Conservation (phyloP, 2,329 filamentous ascomycete species). For the Albifimbria verrucaria region DNA sequence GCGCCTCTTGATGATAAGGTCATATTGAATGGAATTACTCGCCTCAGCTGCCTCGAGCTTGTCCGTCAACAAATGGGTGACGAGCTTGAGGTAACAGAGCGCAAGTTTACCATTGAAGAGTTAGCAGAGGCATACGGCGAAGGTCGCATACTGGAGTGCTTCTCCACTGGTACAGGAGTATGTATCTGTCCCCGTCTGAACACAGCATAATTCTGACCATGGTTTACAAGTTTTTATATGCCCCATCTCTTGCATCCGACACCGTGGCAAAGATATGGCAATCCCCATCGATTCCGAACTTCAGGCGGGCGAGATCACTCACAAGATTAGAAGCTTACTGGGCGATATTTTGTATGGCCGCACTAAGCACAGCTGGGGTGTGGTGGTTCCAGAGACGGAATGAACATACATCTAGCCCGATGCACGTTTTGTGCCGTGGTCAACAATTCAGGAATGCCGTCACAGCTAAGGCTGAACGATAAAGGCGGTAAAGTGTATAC, state of each 20-base stretch:
- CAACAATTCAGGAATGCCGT: no score
- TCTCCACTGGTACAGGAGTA: constrained; percentile 63
- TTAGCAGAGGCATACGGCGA: constrained; percentile 53
- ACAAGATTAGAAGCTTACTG: constrained; percentile 63
- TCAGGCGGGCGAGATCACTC: constrained; percentile 48
- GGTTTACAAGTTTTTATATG: constrained; percentile 62
- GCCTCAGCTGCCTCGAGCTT: constrained; percentile 59
- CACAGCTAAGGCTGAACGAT: no score
- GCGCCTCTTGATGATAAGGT: constrained; percentile 60
- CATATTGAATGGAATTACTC: constrained; percentile 66
- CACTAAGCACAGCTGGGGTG: constrained; percentile 65
- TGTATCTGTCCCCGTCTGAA: constrained; percentile 56
- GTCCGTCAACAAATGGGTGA: constrained; percentile 44
- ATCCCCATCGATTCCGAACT: constrained; percentile 57
- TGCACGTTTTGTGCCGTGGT: no score
- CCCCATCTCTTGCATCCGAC: constrained; percentile 65
- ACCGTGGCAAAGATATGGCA: constrained; percentile 59
- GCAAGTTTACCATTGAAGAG: constrained; percentile 59
- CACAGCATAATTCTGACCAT: constrained; percentile 12
- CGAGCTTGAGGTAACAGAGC: constrained; percentile 53
- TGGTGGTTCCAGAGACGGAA: constrained; percentile 61
- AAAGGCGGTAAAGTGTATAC: no score
- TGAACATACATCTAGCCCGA: no score
- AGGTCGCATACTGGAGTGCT: constrained; percentile 61
- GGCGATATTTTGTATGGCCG: constrained; percentile 73